A percentile compares a stretch with the other conserved stretches of the same genome.
These are phyloP conservation scores for Leptodermis oblonga DNA, from an alignment of 257 asterid species.

Conservation along the genomic window DNA sequence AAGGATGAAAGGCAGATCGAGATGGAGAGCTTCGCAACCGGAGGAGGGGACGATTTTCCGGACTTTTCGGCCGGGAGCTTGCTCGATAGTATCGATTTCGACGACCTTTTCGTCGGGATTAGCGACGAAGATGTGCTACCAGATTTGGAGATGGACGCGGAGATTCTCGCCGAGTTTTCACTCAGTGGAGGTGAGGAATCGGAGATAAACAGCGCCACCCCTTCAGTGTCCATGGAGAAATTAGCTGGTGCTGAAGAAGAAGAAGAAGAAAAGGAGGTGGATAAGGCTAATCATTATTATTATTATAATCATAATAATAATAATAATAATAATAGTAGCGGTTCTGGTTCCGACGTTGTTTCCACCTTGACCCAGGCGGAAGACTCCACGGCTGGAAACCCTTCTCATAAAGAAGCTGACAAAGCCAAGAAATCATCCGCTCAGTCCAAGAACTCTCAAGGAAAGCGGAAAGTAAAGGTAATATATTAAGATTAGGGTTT, in stretches of 20 bases:
- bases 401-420: conserved; percentile 25
- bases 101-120: conserved; percentile 66
- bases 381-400: conserved; percentile 26
- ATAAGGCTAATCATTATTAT: conserved; percentile 14
- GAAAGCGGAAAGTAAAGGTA: conserved; percentile 84
- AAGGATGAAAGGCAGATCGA: conserved; percentile 46
- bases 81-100: conserved; percentile 78
- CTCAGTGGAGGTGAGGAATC: conserved; percentile 38
- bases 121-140: conserved; percentile 56
- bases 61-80: conserved; percentile 55
- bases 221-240: conserved; percentile 16
- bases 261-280: conserved; percentile 27
- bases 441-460: conserved; percentile 36
- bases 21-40: conserved; percentile 42
- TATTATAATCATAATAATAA: no score
- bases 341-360: conserved; percentile 31
- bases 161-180: conserved; percentile 61
- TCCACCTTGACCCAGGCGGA: conserved; percentile 38
- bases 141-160: conserved; percentile 83
- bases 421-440: conserved; percentile 47
- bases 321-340: no score
- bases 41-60: conserved; percentile 43
- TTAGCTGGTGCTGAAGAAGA: conserved; percentile 17
- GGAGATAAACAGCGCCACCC: conserved; percentile 26
- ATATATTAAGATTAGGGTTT: conserved; percentile 15